These are phyloP conservation scores for Pilaira anomala DNA, from an alignment of 192 early-diverging fungal species.

Conservation along the genomic window DNA sequence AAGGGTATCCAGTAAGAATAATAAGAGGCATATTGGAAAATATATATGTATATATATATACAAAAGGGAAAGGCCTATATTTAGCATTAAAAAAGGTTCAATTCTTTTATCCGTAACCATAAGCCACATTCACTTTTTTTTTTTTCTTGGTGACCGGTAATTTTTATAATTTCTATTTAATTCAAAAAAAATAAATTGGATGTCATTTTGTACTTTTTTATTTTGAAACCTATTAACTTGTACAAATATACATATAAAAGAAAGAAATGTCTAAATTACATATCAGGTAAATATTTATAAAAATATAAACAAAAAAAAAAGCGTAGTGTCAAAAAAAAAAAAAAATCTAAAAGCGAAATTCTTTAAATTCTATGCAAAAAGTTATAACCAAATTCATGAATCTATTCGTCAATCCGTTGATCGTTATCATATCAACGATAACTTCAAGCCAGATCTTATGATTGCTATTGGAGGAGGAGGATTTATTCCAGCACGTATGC, in stretches of 20 bases:
- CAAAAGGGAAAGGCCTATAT: no score
- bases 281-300: constrained; percentile 14
- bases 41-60: no score
- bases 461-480: constrained; percentile 80
- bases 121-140: no score
- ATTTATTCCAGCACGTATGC: constrained; percentile 71
- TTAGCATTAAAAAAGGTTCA: no score
- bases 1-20: constrained; percentile 83
- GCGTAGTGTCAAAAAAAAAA: neutral
- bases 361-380: constrained; percentile 3
- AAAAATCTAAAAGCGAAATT: neutral
- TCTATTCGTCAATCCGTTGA: constrained; percentile 58
- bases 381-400: constrained; percentile 62
- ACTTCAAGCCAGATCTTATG: constrained; percentile 67
- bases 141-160: no score
- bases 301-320: neutral
- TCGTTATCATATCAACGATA: constrained; percentile 52
- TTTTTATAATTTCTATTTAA: no score
- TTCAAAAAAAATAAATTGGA: no score
- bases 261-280: constrained; percentile 24
- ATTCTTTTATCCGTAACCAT: no score
- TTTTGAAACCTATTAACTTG: no score
- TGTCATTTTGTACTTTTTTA: no score
- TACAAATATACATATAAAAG: no score
- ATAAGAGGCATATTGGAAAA: constrained; percentile 80